These are phyloP conservation scores for Hypericum androsaemum DNA, from an alignment of 345 rosid genomes.

Conservation along the genomic window DNA sequence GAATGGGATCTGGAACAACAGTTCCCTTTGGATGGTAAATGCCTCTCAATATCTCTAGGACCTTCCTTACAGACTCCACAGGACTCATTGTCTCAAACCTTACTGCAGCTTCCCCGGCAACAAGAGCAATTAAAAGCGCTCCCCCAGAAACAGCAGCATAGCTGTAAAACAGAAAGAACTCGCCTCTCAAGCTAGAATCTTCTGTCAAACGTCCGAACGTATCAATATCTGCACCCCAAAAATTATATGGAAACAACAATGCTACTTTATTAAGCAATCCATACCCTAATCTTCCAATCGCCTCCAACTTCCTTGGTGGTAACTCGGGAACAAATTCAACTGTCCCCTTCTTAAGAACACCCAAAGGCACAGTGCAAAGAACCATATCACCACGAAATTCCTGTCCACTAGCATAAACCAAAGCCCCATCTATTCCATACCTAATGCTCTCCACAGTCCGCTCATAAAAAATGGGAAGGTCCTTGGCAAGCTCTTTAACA, in stretches of 20 bases:
- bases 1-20: constrained; percentile 90
- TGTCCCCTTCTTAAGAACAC: constrained; percentile 70
- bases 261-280: constrained; percentile 88
- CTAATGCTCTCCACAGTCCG: constrained; percentile 65
- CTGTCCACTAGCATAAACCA: constrained; percentile 64
- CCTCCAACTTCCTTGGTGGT: constrained; percentile 74
- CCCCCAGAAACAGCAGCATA: constrained; percentile 88
- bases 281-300: constrained; percentile 68
- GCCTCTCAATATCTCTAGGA: constrained; percentile 60
- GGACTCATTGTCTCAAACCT: constrained; percentile 79
- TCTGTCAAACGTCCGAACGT: constrained; percentile 87
- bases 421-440: constrained; percentile 65
- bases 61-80: constrained; percentile 70
- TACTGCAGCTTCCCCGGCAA: constrained; percentile 84
- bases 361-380: constrained; percentile 78
- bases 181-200: constrained; percentile 68
- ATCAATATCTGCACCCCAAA: constrained; percentile 91
- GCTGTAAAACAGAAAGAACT: constrained; percentile 89
- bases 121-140: constrained; percentile 83
- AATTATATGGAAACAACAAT: constrained; percentile 73
- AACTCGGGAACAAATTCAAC: constrained; percentile 81
- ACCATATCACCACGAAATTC: constrained; percentile 82
- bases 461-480: constrained; percentile 72
- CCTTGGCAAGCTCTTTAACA: constrained; percentile 75
- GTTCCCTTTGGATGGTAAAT: constrained; percentile 86